Evolutionary conservation across 768 basidiomycete species (phyloP).

Genomic region (Agaricus sinodeliciosus): DNA sequence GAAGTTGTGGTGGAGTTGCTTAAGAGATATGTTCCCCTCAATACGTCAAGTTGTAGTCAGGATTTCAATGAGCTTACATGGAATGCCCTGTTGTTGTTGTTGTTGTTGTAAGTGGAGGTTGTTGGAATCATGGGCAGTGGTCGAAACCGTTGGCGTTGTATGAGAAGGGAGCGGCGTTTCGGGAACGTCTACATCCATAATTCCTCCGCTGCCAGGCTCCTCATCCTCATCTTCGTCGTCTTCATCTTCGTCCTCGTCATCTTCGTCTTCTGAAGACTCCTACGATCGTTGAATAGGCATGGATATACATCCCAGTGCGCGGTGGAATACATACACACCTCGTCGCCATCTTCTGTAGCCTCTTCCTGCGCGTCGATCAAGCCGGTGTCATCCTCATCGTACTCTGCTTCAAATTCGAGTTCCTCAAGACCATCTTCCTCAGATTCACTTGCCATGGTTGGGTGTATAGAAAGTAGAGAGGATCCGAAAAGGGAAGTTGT

Average conservation of each 20-base stretch:
- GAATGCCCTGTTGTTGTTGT: not conserved
- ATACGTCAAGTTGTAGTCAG: not conserved
- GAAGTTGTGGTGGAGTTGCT: slow-evolving; percentile 18
- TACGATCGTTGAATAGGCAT: not conserved
- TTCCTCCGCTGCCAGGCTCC: slow-evolving; percentile 21
- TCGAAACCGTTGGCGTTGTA: slow-evolving; percentile 4
- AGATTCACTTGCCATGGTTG: slow-evolving; percentile 42
- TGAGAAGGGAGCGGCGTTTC: slow-evolving; percentile 8
- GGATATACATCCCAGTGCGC: not conserved
- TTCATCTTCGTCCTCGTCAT: slow-evolving; percentile 42
- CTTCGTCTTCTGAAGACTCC: slow-evolving; percentile 39
- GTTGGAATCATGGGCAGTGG: slow-evolving; percentile 1
- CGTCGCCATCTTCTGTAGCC: slow-evolving; percentile 11
- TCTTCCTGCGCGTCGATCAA: slow-evolving; percentile 10
- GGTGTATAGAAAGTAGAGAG: slow-evolving; percentile 24
- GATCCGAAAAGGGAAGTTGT: slow-evolving; percentile 4
- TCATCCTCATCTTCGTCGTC: slow-evolving; percentile 48
- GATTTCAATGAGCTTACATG: slow-evolving; percentile 5
- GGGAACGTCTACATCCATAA: slow-evolving; percentile 20
- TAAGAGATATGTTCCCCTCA: not conserved
- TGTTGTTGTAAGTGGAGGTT: not conserved
- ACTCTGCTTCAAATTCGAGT: slow-evolving; percentile 19
- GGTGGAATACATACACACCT: slow-evolving; percentile 9
- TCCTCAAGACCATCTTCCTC: slow-evolving; percentile 61
- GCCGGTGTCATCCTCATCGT: slow-evolving; percentile 7